Percentiles rank a stretch among this genome's conserved stretches.
Conservation (phyloP, 164 flowering plant genomes). For the Paratinospora sagittata region DNA sequence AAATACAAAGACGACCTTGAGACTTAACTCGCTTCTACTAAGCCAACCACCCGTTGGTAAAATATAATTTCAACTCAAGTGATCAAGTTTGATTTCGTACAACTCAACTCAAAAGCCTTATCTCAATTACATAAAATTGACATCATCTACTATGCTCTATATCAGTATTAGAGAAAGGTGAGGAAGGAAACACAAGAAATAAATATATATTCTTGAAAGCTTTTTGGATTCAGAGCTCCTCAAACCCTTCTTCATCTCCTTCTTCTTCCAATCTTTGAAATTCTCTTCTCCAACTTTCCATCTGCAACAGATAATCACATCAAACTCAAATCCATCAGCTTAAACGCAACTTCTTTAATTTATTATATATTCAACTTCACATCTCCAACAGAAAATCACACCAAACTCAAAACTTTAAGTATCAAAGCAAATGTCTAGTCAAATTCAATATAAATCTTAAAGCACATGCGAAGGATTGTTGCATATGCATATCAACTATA, state of each 20-base stretch:
- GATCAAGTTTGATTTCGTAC: no score
- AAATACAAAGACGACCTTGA: no score
- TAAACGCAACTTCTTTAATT: neutral
- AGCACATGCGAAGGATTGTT: no score
- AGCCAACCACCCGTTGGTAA: no score
- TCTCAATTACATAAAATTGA: no score
- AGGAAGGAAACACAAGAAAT: neutral
- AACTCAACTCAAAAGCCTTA: no score
- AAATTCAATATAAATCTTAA: no score
- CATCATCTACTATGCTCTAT: no score
- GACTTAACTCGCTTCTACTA: no score
- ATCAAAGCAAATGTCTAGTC: no score
- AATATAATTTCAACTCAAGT: no score
- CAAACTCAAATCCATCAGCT: neutral
- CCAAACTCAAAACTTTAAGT: neutral
- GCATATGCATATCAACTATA: no score
- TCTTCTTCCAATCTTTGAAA: constrained; percentile 72
- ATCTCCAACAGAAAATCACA: neutral
- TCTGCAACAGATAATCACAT: constrained; percentile 33
- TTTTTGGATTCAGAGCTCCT: constrained; percentile 47
- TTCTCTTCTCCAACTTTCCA: constrained; percentile 80
- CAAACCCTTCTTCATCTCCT: constrained; percentile 94
- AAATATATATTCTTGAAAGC: neutral
- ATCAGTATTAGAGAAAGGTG: neutral
- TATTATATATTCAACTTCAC: neutral